phyloP scores from a whole-genome alignment of 441 rosid species.

The Corymbia citriodora region DNA sequence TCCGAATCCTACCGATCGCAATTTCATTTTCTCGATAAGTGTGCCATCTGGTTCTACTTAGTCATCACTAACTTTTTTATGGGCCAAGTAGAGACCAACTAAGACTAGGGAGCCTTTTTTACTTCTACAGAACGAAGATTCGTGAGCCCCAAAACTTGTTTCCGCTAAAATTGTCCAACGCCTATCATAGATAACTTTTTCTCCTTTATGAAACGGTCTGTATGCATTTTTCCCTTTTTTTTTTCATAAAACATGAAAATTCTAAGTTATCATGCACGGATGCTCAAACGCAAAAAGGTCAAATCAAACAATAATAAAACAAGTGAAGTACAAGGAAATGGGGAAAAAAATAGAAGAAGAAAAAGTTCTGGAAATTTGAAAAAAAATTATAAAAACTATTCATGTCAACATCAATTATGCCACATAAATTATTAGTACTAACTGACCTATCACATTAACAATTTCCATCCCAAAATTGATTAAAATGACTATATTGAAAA shows the following conservation, averaged over 20 bases:
- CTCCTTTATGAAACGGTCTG: neutral
- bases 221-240: neutral
- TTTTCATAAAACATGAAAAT: neutral
- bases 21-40: neutral
- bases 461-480: neutral
- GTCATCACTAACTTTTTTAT: neutral
- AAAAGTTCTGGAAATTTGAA: no score
- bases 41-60: neutral
- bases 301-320: neutral
- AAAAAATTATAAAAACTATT: neutral
- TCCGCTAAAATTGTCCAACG: neutral
- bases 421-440: neutral
- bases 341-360: no score
- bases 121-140: neutral
- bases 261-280: neutral
- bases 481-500: no score
- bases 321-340: neutral
- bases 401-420: rapidly evolving
- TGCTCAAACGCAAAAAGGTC: neutral
- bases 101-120: neutral
- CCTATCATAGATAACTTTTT: neutral
- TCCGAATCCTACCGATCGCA: neutral
- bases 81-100: neutral
- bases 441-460: neutral
- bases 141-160: neutral